Evolutionary conservation across 1,284 basidiomycete species (phyloP).

Genomic region (Ceratobasidium theobromae): DNA sequence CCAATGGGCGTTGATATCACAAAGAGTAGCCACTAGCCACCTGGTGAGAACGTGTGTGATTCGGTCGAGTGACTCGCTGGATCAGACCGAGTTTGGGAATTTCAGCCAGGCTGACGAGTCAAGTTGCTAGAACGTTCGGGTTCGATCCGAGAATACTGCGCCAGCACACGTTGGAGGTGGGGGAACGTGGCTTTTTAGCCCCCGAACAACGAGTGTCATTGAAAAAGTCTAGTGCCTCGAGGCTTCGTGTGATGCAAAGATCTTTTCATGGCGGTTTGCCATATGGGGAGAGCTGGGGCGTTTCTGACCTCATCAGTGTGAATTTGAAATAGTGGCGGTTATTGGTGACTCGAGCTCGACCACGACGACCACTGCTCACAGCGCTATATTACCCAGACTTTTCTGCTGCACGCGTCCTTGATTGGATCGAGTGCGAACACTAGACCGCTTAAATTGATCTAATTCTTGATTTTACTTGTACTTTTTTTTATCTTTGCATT

Average conservation of each 20-base stretch:
- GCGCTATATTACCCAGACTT: not conserved
- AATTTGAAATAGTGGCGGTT: slow-evolving; percentile 5
- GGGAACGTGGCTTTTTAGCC: too few relatives aligned
- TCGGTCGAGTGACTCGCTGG: not conserved
- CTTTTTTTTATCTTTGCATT: slow-evolving; percentile 25
- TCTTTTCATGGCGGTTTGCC: not conserved
- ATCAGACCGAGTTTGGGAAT: not conserved
- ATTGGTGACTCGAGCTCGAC: slow-evolving; percentile 17
- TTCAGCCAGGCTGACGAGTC: not conserved
- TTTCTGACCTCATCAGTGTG: slow-evolving; percentile 31
- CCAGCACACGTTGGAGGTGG: too few relatives aligned
- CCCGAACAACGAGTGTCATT: not conserved
- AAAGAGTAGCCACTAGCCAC: not conserved
- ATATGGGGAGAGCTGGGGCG: slow-evolving; percentile 28
- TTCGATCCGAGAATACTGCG: too few relatives aligned
- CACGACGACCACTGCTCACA: slow-evolving; percentile 6
- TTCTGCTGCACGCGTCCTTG: slow-evolving; percentile 27
- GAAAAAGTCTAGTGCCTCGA: not conserved
- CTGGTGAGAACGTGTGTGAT: not conserved
- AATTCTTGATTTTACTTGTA: not conserved
- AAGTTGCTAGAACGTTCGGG: not conserved
- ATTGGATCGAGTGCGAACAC: slow-evolving; percentile 14
- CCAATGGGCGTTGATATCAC: too few relatives aligned
- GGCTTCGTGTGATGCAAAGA: not conserved
- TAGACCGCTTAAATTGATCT: not conserved